phyloP scores from a whole-genome alignment of 108 stramenopile genomes.

The Stephanodiscus minutulus region DNA sequence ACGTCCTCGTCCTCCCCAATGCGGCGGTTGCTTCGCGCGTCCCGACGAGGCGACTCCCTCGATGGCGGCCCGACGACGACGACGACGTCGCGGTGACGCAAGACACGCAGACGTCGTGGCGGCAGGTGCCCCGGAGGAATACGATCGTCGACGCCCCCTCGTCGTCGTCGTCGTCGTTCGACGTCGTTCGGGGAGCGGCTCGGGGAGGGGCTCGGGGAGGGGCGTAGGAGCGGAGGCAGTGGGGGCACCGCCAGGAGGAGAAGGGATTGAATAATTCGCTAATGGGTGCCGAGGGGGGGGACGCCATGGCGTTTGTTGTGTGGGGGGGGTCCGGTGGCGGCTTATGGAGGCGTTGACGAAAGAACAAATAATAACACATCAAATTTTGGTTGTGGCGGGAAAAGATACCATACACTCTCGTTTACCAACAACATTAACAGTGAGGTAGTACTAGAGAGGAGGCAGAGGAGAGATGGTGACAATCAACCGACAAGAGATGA shows the following conservation, averaged over 20 bases:
- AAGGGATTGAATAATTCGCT: constrained; percentile 11
- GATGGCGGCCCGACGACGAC: not conserved
- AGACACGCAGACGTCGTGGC: not conserved
- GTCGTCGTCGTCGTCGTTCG: not conserved
- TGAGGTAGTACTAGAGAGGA: too few species aligned
- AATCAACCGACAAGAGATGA: too few species aligned
- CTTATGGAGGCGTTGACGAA: too few species aligned
- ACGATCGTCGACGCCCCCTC: not conserved
- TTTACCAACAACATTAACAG: too few species aligned
- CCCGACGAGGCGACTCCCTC: not conserved
- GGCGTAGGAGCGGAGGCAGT: not conserved
- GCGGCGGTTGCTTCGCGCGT: not conserved
- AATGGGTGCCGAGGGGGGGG: too few species aligned
- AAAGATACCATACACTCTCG: too few species aligned
- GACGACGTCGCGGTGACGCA: not conserved
- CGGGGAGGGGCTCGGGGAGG: not conserved
- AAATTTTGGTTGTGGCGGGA: too few species aligned
- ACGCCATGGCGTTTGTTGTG: too few species aligned
- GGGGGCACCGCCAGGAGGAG: constrained; percentile 1
- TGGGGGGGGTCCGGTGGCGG: too few species aligned
- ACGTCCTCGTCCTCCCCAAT: not conserved
- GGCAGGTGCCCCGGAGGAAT: constrained; percentile 5
- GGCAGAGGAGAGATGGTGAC: too few species aligned
- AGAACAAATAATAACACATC: too few species aligned
- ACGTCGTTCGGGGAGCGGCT: too few species aligned